Evolutionary conservation across 2,329 filamentous ascomycete species (phyloP).

Genomic region (Cladophialophora psammophila): DNA sequence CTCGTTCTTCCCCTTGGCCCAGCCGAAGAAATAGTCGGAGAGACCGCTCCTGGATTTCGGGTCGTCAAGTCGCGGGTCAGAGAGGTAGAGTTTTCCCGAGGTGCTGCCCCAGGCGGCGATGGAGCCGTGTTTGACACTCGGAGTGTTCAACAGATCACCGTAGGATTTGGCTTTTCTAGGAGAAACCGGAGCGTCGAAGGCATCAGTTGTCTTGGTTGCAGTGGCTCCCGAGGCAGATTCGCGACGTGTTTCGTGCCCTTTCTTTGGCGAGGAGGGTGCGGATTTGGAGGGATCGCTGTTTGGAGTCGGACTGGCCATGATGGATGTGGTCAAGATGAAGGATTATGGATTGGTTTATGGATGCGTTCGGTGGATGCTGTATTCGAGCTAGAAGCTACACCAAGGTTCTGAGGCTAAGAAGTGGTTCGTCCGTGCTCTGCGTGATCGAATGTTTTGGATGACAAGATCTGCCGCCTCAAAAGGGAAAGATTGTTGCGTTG

Average conservation of each 20-base stretch:
- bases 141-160: background rate
- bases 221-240: background rate
- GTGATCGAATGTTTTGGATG: background rate
- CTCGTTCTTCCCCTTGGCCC: background rate
- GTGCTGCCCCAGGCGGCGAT: conserved; percentile 28
- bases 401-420: background rate
- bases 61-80: conserved; percentile 9
- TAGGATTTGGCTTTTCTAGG: background rate
- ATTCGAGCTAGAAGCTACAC: background rate
- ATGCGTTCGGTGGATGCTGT: background rate
- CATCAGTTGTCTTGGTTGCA: background rate
- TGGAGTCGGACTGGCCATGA: background rate
- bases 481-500: background rate
- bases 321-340: background rate
- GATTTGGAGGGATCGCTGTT: background rate
- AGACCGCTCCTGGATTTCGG: conserved; percentile 1
- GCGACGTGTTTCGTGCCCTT: background rate
- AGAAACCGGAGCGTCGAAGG: too few relatives aligned
- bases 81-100: conserved; percentile 25
- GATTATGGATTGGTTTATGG: background rate
- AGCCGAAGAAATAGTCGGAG: background rate
- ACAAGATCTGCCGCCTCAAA: background rate
- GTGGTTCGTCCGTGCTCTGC: background rate
- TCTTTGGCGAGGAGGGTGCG: background rate
- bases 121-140: background rate